A percentile compares a stretch with the other conserved stretches of the same genome.
Evolutionary conservation across 306 rosid species (phyloP).

Genomic region (Leucaena leucocephala): DNA sequence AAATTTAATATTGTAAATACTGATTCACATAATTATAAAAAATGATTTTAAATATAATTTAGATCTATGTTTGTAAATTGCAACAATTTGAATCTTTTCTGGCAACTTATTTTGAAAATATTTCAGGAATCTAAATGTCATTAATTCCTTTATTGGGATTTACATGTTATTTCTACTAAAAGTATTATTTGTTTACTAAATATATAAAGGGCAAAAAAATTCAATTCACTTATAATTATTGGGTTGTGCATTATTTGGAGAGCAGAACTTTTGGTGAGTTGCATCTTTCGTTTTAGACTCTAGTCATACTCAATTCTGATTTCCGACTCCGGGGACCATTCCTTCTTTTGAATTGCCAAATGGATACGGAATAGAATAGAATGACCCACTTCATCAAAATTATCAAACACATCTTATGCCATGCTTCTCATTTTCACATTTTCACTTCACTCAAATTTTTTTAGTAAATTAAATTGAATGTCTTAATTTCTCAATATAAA

Average conservation of each 20-base stretch:
- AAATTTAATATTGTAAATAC: no score
- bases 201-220: no score
- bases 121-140: no score
- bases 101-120: no score
- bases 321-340: neutral
- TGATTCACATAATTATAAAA: no score
- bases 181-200: no score
- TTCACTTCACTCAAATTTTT: neutral
- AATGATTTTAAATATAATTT: no score
- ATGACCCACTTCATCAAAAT: neutral
- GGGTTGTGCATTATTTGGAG: neutral
- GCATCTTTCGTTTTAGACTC: neutral
- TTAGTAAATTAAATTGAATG: neutral
- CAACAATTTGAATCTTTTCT: no score
- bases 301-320: neutral
- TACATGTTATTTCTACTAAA: no score
- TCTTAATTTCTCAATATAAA: neutral
- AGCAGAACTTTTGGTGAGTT: neutral
- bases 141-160: no score
- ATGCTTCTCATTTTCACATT: neutral
- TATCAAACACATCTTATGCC: neutral
- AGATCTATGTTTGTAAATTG: no score
- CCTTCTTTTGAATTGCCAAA: neutral
- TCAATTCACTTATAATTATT: no score
- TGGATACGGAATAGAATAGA: constrained; percentile 1